Conservation (phyloP, 2,329 filamentous ascomycete genomes). For the Alternaria gansuensis region DNA sequence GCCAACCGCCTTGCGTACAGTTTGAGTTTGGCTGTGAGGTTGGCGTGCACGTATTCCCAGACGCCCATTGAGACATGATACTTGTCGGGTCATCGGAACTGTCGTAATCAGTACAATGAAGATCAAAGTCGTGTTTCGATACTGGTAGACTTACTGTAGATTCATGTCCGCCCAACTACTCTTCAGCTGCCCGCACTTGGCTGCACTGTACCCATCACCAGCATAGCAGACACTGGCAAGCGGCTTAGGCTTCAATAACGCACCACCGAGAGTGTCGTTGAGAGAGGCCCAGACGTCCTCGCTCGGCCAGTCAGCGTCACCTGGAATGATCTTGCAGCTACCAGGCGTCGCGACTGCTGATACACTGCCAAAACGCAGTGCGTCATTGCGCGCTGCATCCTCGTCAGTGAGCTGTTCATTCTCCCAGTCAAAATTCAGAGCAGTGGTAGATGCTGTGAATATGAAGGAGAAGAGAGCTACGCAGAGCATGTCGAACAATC, state of each 20-base stretch:
- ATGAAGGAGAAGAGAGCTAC: not conserved
- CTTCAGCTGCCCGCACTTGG: constrained; percentile 29
- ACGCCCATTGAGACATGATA: constrained; percentile 38
- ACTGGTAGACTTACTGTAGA: constrained; percentile 28
- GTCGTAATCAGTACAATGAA: not conserved
- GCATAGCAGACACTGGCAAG: constrained; percentile 36
- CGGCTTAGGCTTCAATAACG: constrained; percentile 34
- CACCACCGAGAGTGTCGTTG: constrained; percentile 37
- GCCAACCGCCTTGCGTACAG: constrained; percentile 39
- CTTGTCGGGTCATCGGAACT: constrained; percentile 38
- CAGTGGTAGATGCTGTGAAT: constrained; percentile 2
- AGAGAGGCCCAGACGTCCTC: constrained; percentile 34
- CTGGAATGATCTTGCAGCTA: constrained; percentile 33
- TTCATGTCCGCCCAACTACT: constrained; percentile 29
- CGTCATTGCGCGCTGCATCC: constrained; percentile 28
- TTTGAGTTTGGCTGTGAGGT: constrained; percentile 45
- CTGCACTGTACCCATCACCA: constrained; percentile 31
- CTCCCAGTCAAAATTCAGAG: constrained; percentile 40
- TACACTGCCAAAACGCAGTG: constrained; percentile 27
- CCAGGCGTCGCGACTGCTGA: constrained; percentile 1
- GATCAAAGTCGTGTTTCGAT: not conserved
- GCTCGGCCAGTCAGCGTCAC: constrained; percentile 35
- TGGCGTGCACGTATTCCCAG: constrained; percentile 48
- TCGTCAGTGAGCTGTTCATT: constrained; percentile 32
- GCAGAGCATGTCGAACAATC: not conserved